Base-by-base conservation (phyloP, 1,284 basidiomycete genomes). In the Microbotryum saponariae region DNA sequence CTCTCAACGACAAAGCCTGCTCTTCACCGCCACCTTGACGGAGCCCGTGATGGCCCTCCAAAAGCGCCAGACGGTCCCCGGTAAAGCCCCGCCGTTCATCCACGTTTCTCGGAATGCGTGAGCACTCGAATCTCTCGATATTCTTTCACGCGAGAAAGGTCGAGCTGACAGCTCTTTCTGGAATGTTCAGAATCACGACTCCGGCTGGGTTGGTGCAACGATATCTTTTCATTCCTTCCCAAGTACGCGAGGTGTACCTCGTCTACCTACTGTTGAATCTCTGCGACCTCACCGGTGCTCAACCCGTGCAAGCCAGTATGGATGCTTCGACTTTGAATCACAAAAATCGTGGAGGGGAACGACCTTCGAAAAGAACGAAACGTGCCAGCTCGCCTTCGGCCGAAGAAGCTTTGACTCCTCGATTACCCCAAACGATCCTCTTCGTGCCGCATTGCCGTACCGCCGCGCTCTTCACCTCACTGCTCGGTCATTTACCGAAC, bases 1-100 rank as follows among this genome's bases (percentile, higher is more conserved):
- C 0, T 81, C 83, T 51, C 83, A 91, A 44, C 81, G 96, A 18
- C 96, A 98, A 75, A 98, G 96, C 0, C 89, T 92, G 66, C 82
- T 99, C 31, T 98, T 98, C 76, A 97, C 96, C 0, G 96, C 96
- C 0, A 99, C 96, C 0, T 79, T 96, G 66, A 93, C 91, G 3
- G 82, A 87, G 20, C 84, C 91, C 0, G 91, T 98, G 58, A 89
- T 93, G 70, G 80, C 82, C 9, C 75, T 97, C 31, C 88, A 86
- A 14, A 80, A 83, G 54, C 85, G 86, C 47, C 77, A 84, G 18
- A 89, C 92, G 2, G 81, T 83, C 63, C 79, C 82, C 0, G 93
- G 92, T 9, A 97, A 96, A 76, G 80, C 85, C 71, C 84, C 82
- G 69, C 91, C 92, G 2, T 92, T 94, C 73, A 81, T 97, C 23